These are phyloP conservation scores for Radiomyces spectabilis DNA, from an alignment of 192 early-diverging fungal species.

Conservation along the genomic window DNA sequence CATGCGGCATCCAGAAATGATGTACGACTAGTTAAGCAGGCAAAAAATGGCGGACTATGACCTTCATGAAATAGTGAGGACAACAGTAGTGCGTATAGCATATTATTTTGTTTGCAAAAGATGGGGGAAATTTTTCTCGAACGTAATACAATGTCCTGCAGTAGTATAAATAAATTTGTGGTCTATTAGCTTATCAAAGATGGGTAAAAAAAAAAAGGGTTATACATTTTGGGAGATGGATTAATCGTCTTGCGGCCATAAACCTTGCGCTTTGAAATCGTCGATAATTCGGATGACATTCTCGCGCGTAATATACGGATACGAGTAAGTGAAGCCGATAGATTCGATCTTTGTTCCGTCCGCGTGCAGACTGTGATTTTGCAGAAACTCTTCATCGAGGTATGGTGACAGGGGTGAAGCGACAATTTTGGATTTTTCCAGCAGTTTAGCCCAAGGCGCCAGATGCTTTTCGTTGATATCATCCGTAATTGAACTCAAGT, in stretches of 20 bases:
- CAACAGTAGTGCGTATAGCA: no score
- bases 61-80: no score
- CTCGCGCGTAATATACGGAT: conserved; percentile 55
- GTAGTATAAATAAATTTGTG: no score
- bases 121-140: no score
- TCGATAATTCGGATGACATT: conserved; percentile 61
- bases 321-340: conserved; percentile 62
- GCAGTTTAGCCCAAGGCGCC: conserved; percentile 85
- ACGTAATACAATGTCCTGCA: no score
- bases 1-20: no score
- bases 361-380: conserved; percentile 77
- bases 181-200: no score
- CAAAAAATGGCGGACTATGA: no score
- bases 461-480: conserved; percentile 84
- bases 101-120: no score
- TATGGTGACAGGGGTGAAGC: conserved; percentile 91
- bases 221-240: no score
- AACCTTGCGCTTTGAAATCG: conserved; percentile 65
- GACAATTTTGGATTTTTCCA: conserved; percentile 58
- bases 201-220: no score
- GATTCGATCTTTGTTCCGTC: conserved; percentile 81
- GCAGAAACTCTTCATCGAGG: conserved; percentile 85
- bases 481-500: conserved; percentile 77
- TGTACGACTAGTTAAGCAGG: no score
- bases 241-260: conserved; percentile 77